A percentile compares a stretch with the other conserved stretches of the same genome.
These are phyloP conservation scores for Lanmaoa rubissima DNA, from an alignment of 768 basidiomycete genomes.

Conservation along the genomic window DNA sequence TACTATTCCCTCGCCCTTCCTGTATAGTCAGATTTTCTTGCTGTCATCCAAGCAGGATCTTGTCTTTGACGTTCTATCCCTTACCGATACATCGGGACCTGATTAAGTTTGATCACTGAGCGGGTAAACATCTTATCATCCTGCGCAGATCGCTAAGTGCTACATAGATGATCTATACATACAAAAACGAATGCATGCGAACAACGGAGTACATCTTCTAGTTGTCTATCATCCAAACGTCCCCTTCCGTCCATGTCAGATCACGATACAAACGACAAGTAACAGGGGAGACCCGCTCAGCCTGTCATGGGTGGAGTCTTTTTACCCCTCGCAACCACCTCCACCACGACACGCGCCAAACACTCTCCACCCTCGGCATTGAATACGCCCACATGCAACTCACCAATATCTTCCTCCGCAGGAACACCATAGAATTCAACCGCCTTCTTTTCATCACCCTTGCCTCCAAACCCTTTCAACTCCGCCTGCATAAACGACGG, in stretches of 20 bases:
- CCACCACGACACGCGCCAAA: constrained; percentile 53
- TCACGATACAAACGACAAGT: constrained; percentile 8
- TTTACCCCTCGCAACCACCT: constrained; percentile 44
- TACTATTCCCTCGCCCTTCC: constrained; percentile 14
- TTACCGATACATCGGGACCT: not conserved
- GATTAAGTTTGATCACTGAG: not conserved
- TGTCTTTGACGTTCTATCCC: not conserved
- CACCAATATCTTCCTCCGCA: constrained; percentile 48
- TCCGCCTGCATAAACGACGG: constrained; percentile 59
- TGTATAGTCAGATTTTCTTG: constrained; percentile 18
- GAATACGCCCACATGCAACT: constrained; percentile 55
- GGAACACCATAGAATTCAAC: constrained; percentile 61
- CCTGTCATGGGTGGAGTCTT: constrained; percentile 22
- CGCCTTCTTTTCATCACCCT: constrained; percentile 42
- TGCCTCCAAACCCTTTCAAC: constrained; percentile 35
- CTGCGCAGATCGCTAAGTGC: not conserved
- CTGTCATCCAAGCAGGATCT: constrained; percentile 1
- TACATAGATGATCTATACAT: constrained; percentile 10
- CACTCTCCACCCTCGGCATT: constrained; percentile 48
- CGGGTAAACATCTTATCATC: not conserved
- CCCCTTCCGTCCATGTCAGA: constrained; percentile 1
- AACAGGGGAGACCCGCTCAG: constrained; percentile 27
- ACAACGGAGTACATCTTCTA: constrained; percentile 14
- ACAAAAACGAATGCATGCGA: constrained; percentile 25
- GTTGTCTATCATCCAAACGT: constrained; percentile 2